phyloP scores from a whole-genome alignment of 75 land plant genomes.

The Cryptomeria japonica region DNA sequence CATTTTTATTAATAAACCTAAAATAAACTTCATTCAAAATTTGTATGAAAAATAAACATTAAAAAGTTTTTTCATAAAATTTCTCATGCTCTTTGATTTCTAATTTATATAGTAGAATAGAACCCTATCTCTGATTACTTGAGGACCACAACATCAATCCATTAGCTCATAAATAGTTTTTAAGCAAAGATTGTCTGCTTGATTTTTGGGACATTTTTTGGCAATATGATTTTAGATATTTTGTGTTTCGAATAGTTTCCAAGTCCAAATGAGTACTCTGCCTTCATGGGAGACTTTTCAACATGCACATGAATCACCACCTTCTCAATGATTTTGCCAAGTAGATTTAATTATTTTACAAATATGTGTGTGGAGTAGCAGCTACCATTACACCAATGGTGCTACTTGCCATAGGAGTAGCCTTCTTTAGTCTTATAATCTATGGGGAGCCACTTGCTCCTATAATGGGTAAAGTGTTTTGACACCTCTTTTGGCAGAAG shows the following conservation, averaged over 20 bases:
- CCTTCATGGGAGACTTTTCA: slow-evolving; percentile 59
- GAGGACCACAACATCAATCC: neutral
- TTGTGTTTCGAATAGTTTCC: slow-evolving; percentile 54
- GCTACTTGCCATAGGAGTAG: slow-evolving; percentile 49
- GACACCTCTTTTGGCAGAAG: no score
- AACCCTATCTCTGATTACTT: neutral
- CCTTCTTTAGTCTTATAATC: slow-evolving; percentile 45
- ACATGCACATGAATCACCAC: slow-evolving; percentile 54
- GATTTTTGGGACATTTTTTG: neutral
- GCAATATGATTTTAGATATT: neutral
- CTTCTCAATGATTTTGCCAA: slow-evolving; percentile 54
- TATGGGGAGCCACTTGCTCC: no score
- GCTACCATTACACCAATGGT: slow-evolving; percentile 53
- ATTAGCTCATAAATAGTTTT: neutral
- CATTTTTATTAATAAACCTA: neutral
- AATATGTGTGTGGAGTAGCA: slow-evolving; percentile 61
- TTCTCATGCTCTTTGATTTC: neutral
- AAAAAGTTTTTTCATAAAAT: no score
- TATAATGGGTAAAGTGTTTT: no score
- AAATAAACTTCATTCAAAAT: neutral
- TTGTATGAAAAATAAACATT: neutral
- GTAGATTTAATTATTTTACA: slow-evolving; percentile 43
- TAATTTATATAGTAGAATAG: no score
- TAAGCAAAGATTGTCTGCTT: neutral
- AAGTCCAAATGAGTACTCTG: slow-evolving; percentile 55